Percentiles rank a stretch among this genome's conserved stretches.
These are phyloP conservation scores for Leccinum insolens DNA, from an alignment of 1,284 basidiomycete species.

Conservation along the genomic window DNA sequence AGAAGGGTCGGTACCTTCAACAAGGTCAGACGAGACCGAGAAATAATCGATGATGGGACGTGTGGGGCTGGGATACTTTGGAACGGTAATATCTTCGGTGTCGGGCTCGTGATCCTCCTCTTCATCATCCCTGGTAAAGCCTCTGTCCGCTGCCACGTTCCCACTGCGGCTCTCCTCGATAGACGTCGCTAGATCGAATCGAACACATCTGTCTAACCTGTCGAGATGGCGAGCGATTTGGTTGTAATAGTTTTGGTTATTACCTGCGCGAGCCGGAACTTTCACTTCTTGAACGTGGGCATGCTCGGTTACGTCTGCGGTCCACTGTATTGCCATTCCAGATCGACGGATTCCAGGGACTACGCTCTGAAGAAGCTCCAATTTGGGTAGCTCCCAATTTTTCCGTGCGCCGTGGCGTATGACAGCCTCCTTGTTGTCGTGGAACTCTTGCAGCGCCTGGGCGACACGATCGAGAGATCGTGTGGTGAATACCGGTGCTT, in stretches of 20 bases:
- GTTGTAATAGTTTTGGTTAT: slow-evolving; percentile 5
- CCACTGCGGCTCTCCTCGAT: neutral
- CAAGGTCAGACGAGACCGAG: neutral
- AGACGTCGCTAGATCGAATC: slow-evolving; percentile 6
- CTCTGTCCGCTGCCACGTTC: neutral
- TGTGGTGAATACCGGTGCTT: slow-evolving; percentile 8
- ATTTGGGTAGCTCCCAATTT: neutral
- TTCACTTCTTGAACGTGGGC: slow-evolving; percentile 10
- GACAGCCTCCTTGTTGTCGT: slow-evolving; percentile 8
- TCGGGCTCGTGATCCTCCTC: slow-evolving; percentile 9
- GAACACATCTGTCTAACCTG: slow-evolving; percentile 5
- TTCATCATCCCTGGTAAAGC: neutral
- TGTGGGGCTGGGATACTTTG: neutral
- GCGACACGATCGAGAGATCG: neutral
- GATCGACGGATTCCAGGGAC: slow-evolving; percentile 1
- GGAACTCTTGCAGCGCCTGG: slow-evolving; percentile 8
- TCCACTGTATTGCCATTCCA: slow-evolving; percentile 9
- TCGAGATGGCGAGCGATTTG: slow-evolving; percentile 4
- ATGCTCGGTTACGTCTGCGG: slow-evolving; percentile 7
- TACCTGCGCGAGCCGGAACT: slow-evolving; percentile 3
- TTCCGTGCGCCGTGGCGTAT: neutral
- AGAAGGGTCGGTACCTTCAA: neutral
- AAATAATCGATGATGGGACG: slow-evolving; percentile 11
- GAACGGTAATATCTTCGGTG: neutral
- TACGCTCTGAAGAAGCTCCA: neutral